phyloP scores from a whole-genome alignment of 306 rosid species.

The Arachis hypogaea region DNA sequence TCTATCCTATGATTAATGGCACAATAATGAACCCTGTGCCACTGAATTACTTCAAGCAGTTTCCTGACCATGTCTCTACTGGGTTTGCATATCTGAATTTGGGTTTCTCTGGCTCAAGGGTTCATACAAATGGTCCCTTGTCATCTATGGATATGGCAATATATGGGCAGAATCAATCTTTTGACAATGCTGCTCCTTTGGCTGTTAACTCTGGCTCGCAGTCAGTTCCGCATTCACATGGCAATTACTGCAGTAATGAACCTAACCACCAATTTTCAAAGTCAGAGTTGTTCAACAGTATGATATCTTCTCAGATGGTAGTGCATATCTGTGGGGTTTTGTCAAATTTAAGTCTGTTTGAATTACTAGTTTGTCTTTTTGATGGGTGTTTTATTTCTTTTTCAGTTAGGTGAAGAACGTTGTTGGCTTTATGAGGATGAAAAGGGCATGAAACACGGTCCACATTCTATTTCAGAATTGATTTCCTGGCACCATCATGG shows the following conservation, averaged over 20 bases:
- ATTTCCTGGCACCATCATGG: constrained; percentile 78
- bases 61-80: constrained; percentile 87
- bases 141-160: constrained; percentile 46
- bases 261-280: constrained; percentile 37
- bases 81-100: constrained; percentile 71
- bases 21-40: constrained; percentile 74
- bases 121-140: constrained; percentile 44
- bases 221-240: constrained; percentile 41
- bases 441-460: constrained; percentile 73
- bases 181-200: constrained; percentile 41
- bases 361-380: constrained; percentile 25
- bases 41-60: constrained; percentile 86
- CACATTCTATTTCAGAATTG: constrained; percentile 73
- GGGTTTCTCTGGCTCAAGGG: constrained; percentile 44
- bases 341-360: constrained; percentile 22
- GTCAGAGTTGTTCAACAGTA: constrained; percentile 36
- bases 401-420: constrained; percentile 63
- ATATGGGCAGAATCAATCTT: constrained; percentile 42
- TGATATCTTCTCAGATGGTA: constrained; percentile 46
- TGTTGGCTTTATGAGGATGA: constrained; percentile 87
- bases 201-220: constrained; percentile 44
- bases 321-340: constrained; percentile 36
- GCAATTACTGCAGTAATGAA: constrained; percentile 33
- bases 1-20: constrained; percentile 80
- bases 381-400: constrained; percentile 20